Base-by-base conservation (phyloP, 169 alveolate genomes). In the Plasmodium ovale region DNA sequence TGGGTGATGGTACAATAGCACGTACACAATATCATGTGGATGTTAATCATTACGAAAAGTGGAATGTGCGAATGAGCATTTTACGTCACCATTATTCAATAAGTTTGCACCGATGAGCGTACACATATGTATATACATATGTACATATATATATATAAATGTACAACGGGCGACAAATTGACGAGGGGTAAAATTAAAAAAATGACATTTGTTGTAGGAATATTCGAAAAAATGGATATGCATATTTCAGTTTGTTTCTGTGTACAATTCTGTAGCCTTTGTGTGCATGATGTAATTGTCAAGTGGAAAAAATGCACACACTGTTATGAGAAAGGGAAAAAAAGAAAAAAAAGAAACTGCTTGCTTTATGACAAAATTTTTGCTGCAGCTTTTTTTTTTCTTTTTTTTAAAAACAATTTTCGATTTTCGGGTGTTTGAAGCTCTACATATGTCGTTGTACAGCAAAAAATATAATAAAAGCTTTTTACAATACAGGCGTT, bases 71-170 rank as follows among this genome's bases (percentile, higher is more conserved):
- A 68, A 68, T 68, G 21, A 7, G 21, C 64, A 39, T 68, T 37
- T 42, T 58, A 23, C 65, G 19, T 74, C 68, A 60, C 49, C n/a
- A 53, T 62, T 31, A 16, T 39, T 31, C 39, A 74, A 44, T 27
- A 54, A 21, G 16, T 21, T 14, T 60, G 47, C 71, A 23, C 53
- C 35, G 70, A 67, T 16, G 77, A 0, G 21, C 56, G 29, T 6
- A 42, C 37, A 16, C 51, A 70, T 70, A n/a, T n/a, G 56, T 29
- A 72, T 23, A 59, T 72, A 56, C 59, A 54, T 23, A 56, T 64
- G 3, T 21, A 39, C 14, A 51, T 23, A 71, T 19, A 31, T 23
- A 71, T 23, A 68, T 33, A 67, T 29, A 12, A 44, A 68, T n/a
- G 23, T n/a, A n/a, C n/a, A n/a, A n/a, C n/a, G n/a, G n/a, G n/a